Evolutionary conservation across 805 yeast species (phyloP).

Genomic region (Sugiyamaella valdiviana): DNA sequence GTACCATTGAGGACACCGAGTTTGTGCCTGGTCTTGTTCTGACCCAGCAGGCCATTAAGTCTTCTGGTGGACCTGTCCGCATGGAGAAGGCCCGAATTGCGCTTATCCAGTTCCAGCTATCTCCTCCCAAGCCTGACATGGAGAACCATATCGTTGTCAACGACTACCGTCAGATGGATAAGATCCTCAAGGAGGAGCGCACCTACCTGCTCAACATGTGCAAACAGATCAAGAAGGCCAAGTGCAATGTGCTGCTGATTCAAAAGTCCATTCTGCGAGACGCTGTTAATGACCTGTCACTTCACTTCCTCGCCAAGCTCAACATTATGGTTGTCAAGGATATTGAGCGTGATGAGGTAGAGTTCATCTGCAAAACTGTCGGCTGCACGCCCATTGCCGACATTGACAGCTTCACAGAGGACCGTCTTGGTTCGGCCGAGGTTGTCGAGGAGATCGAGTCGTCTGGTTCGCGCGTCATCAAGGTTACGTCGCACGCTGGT

Average conservation of each 20-base stretch:
- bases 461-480: conserved; percentile 83
- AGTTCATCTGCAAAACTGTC: conserved; percentile 74
- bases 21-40: conserved; percentile 83
- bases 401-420: conserved; percentile 87
- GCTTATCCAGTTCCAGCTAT: conserved; percentile 84
- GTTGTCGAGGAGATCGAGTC: conserved; percentile 85
- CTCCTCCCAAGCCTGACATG: conserved; percentile 97
- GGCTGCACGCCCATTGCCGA: conserved; percentile 98
- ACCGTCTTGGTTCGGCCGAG: conserved; percentile 86
- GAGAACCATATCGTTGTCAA: conserved; percentile 96
- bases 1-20: conserved; percentile 95
- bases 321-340: conserved; percentile 93
- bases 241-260: conserved; percentile 84
- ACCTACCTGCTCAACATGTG: conserved; percentile 90
- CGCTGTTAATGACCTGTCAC: conserved; percentile 89
- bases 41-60: conserved; percentile 81
- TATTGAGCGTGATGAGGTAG: conserved; percentile 93
- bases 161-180: conserved; percentile 99
- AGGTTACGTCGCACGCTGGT: conserved; percentile 44
- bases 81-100: conserved; percentile 91
- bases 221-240: conserved; percentile 93
- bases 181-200: conserved; percentile 95
- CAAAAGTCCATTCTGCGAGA: conserved; percentile 93
- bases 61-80: conserved; percentile 92
- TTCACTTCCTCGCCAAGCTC: conserved; percentile 88